Evolutionary conservation across 495 filamentous ascomycete genomes (phyloP).

Genomic region (Cryomyces minteri): DNA sequence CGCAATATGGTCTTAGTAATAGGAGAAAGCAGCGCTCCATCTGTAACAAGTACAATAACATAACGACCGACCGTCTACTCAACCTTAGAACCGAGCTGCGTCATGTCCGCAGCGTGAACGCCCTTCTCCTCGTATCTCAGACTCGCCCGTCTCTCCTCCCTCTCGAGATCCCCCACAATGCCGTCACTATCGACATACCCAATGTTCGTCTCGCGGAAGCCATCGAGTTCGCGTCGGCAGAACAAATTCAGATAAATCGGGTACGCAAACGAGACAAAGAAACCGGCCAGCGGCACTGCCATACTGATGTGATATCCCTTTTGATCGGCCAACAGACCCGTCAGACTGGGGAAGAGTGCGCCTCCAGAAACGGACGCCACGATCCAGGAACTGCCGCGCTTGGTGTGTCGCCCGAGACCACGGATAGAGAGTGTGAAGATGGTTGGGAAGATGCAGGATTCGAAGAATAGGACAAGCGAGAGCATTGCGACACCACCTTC

Average conservation of each 20-base stretch:
- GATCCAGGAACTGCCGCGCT: constrained; percentile 45
- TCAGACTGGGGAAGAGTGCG: constrained; percentile 48
- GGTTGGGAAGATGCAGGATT: constrained; percentile 53
- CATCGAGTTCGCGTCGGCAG: constrained; percentile 27
- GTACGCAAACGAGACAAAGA: constrained; percentile 23
- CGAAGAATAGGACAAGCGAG: constrained; percentile 49
- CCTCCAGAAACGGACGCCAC: constrained; percentile 49
- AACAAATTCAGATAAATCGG: constrained; percentile 30
- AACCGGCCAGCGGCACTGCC: constrained; percentile 19
- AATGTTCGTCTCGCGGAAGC: constrained; percentile 23
- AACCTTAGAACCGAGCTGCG: too few species aligned
- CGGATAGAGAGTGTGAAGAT: constrained; percentile 51
- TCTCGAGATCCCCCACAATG: not conserved
- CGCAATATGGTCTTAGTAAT: too few species aligned
- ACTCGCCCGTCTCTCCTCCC: too few species aligned
- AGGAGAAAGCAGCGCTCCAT: too few species aligned
- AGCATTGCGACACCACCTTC: constrained; percentile 29
- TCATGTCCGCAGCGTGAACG: too few species aligned
- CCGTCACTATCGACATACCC: constrained; percentile 8
- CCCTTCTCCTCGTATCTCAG: too few species aligned
- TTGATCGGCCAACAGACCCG: constrained; percentile 35
- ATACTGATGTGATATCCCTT: constrained; percentile 22
- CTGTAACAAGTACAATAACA: too few species aligned
- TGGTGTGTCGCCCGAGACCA: constrained; percentile 51
- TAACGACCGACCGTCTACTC: too few species aligned